Evolutionary conservation across 2,329 filamentous ascomycete species (phyloP).

Genomic region (Didymella keratinophila): DNA sequence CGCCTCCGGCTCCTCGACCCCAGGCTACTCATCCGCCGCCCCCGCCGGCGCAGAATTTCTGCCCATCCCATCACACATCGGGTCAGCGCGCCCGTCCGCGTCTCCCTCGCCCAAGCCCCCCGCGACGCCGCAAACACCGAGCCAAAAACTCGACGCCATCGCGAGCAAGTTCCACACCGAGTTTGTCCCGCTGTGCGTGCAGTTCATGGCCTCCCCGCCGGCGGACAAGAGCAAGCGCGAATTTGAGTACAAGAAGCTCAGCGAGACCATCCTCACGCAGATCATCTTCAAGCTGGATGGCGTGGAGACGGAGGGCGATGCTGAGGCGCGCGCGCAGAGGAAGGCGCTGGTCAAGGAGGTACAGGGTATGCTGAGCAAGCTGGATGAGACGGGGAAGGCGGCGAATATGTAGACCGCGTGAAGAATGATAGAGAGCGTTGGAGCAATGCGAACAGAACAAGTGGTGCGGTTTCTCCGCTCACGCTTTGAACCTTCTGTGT

Average conservation of each 20-base stretch:
- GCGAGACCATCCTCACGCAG: conserved; percentile 78
- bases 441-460: too few relatives aligned
- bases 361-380: conserved; percentile 69
- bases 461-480: too few relatives aligned
- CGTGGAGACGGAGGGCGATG: conserved; percentile 75
- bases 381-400: conserved; percentile 62
- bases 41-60: conserved; percentile 49
- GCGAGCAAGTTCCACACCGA: conserved; percentile 68
- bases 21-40: conserved; percentile 46
- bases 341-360: conserved; percentile 78
- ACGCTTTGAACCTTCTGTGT: too few relatives aligned
- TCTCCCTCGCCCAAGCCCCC: conserved; percentile 49
- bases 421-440: too few relatives aligned
- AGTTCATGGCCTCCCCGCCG: conserved; percentile 70
- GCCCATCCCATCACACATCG: conserved; percentile 48
- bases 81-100: conserved; percentile 45
- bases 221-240: conserved; percentile 66
- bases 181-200: conserved; percentile 69
- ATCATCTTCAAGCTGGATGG: conserved; percentile 79
- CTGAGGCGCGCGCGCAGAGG: conserved; percentile 68
- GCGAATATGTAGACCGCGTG: conserved; percentile 4
- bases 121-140: conserved; percentile 42
- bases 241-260: conserved; percentile 77
- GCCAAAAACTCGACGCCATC: conserved; percentile 72
- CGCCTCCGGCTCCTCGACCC: conserved; percentile 52